Percentiles rank a stretch among this genome's conserved stretches.
Conservation (phyloP, 176 grass and related monocot species). For the Elaeis guineensis region DNA sequence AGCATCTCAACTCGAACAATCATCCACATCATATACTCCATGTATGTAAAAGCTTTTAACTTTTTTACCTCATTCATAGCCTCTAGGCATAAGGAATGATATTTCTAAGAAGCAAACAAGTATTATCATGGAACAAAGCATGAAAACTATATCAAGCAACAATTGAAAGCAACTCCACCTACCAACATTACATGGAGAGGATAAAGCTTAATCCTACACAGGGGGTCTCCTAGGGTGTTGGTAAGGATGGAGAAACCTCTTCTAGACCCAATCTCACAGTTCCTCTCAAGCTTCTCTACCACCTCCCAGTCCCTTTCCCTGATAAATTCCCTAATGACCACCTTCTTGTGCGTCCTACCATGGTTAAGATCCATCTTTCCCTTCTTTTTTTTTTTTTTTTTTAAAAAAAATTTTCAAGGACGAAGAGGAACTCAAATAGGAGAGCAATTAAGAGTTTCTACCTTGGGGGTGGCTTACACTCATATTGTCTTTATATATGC, state of each 20-base stretch:
- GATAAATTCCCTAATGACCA: slow-evolving; percentile 12
- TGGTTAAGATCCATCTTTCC: slow-evolving; percentile 8
- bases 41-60: no score
- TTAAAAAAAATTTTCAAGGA: no score
- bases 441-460: not conserved
- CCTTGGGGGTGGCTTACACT: no score
- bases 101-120: no score
- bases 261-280: slow-evolving; percentile 14
- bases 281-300: slow-evolving; percentile 23
- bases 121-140: no score
- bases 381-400: slow-evolving; percentile 1
- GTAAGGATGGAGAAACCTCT: slow-evolving; percentile 15
- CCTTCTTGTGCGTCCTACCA: not conserved
- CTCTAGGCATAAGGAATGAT: no score
- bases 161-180: not conserved
- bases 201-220: slow-evolving; percentile 22
- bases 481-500: no score
- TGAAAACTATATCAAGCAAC: not conserved
- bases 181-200: slow-evolving; percentile 26
- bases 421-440: not conserved
- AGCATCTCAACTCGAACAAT: no score
- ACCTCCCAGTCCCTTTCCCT: not conserved
- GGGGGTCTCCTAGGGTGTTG: slow-evolving; percentile 24
- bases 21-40: no score
- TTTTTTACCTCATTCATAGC: no score